These are phyloP conservation scores for Magnusiomyces fungicola DNA, from an alignment of 1,139 yeast genomes.

Conservation along the genomic window DNA sequence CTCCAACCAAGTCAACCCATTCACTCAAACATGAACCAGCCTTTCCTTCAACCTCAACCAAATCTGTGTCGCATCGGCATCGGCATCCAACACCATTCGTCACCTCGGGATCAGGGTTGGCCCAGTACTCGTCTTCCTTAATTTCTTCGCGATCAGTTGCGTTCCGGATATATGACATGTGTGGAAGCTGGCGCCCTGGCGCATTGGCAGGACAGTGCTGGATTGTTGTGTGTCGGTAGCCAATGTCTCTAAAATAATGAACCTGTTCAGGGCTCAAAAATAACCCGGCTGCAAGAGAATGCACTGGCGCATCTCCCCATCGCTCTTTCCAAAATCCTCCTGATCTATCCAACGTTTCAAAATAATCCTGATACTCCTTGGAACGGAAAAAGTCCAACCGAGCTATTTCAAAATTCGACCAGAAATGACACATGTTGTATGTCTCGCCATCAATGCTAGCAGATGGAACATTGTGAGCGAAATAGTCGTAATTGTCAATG, in stretches of 20 bases:
- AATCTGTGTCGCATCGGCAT: slow-evolving; percentile 63
- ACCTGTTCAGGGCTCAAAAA: slow-evolving; percentile 57
- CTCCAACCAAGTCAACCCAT: slow-evolving; percentile 42
- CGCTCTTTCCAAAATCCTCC: slow-evolving; percentile 84
- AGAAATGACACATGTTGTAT: slow-evolving; percentile 78
- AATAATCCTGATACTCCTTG: slow-evolving; percentile 54
- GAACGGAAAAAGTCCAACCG: slow-evolving; percentile 64
- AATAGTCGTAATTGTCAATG: slow-evolving; percentile 15
- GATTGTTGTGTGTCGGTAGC: slow-evolving; percentile 70
- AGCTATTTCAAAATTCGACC: slow-evolving; percentile 94
- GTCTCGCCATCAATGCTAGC: slow-evolving; percentile 51
- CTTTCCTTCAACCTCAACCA: slow-evolving; percentile 48
- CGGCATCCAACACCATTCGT: slow-evolving; percentile 74
- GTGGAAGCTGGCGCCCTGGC: slow-evolving; percentile 27
- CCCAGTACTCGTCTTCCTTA: slow-evolving; percentile 36
- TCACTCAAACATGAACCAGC: slow-evolving; percentile 47
- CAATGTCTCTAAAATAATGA: slow-evolving; percentile 87
- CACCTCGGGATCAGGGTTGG: slow-evolving; percentile 40
- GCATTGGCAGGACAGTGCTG: slow-evolving; percentile 80
- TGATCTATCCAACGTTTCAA: slow-evolving; percentile 53
- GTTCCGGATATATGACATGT: slow-evolving; percentile 28
- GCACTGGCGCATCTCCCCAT: slow-evolving; percentile 97
- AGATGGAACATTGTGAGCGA: slow-evolving; percentile 22
- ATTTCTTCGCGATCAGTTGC: slow-evolving; percentile 24
- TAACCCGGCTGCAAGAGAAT: slow-evolving; percentile 75